Percentiles rank a stretch among this genome's conserved stretches.
phyloP scores from a whole-genome alignment of 768 basidiomycete genomes.

The Lentinula raphanica region DNA sequence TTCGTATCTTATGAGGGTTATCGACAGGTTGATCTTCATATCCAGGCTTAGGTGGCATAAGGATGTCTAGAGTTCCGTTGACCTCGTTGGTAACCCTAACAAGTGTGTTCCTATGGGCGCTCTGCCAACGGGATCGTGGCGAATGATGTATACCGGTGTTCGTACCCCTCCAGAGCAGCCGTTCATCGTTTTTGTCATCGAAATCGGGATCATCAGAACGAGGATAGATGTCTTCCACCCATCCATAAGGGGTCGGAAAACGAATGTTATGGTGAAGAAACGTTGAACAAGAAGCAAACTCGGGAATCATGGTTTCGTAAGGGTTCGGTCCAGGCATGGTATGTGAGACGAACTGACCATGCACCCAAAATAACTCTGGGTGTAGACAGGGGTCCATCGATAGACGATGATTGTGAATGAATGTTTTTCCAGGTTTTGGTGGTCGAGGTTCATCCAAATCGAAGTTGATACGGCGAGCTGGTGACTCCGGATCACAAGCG shows the following conservation, averaged over 20 bases:
- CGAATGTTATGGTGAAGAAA: conserved; percentile 50
- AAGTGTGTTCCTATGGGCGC: conserved; percentile 39
- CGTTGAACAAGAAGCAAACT: conserved; percentile 46
- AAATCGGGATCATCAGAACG: conserved; percentile 48
- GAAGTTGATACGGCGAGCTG: conserved; percentile 24
- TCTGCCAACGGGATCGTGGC: conserved; percentile 34
- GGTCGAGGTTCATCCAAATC: conserved; percentile 20
- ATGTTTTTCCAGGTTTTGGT: conserved; percentile 25
- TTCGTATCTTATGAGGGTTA: conserved; percentile 20
- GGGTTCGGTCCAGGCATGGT: conserved; percentile 36
- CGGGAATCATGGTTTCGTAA: conserved; percentile 36
- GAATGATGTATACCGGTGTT: conserved; percentile 60
- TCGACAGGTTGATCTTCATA: conserved; percentile 26
- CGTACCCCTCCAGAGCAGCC: conserved; percentile 66
- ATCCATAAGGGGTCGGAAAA: conserved; percentile 38
- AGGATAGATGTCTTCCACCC: conserved; percentile 30
- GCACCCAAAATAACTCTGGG: conserved; percentile 30
- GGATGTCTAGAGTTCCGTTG: conserved; percentile 26
- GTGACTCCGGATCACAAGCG: conserved; percentile 30
- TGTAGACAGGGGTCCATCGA: conserved; percentile 46
- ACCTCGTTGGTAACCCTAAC: conserved; percentile 30
- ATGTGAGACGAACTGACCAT: conserved; percentile 51
- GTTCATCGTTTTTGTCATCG: conserved; percentile 51
- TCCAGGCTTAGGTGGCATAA: conserved; percentile 19
- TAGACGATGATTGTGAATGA: conserved; percentile 40